These are phyloP conservation scores for Leishmania braziliensis DNA, from an alignment of 208 protist species.

Conservation along the genomic window DNA sequence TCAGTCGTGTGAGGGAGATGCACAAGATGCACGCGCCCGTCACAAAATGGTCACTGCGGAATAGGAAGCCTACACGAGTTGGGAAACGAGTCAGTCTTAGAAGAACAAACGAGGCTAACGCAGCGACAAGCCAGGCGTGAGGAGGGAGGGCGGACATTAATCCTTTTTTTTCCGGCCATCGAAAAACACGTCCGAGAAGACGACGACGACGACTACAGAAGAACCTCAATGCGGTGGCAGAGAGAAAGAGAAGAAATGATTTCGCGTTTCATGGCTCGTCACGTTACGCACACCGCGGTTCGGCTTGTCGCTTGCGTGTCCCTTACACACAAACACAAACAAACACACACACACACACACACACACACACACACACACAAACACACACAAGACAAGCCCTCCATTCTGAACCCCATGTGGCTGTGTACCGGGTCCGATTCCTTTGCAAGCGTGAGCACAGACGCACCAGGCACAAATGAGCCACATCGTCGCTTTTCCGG, in stretches of 20 bases:
- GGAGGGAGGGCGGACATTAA: not conserved
- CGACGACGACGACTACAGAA: slow-evolving; percentile 1
- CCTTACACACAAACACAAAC: not conserved
- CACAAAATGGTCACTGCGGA: not conserved
- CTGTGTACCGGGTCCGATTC: not conserved
- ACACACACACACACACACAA: not conserved
- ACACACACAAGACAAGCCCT: not conserved
- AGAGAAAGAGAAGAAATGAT: slow-evolving; percentile 11
- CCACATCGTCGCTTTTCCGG: not conserved
- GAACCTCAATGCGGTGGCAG: slow-evolving; percentile 4
- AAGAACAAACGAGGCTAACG: not conserved
- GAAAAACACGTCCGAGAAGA: not conserved
- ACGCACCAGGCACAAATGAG: not conserved
- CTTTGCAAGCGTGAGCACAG: not conserved
- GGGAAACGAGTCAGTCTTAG: not conserved
- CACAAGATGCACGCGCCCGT: not conserved
- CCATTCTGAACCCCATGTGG: not conserved
- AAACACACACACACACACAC: not conserved
- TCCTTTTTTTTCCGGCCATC: not conserved
- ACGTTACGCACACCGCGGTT: not conserved
- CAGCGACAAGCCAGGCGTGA: not conserved
- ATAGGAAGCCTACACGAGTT: not conserved
- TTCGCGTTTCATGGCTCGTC: not conserved
- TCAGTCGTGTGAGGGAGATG: not conserved
- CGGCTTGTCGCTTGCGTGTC: not conserved